Base-by-base conservation (phyloP, 2,329 filamentous ascomycete species). In the Ophiobolus disseminans region DNA sequence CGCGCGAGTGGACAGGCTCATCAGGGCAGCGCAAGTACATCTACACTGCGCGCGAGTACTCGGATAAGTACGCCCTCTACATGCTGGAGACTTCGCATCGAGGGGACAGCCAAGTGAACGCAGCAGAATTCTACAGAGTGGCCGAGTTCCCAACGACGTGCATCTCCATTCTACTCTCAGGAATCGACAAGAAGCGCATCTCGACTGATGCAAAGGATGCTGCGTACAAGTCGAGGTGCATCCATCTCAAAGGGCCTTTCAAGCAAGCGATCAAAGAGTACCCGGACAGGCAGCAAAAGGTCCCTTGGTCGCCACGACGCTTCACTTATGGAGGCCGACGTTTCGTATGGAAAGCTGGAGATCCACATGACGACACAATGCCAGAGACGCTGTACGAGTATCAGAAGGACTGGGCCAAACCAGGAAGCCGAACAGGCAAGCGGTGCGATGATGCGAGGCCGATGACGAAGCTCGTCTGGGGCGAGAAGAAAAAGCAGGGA, bases 351-450 rank as follows among this genome's bases (percentile, higher is more conserved):
- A 78, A 65, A 26, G 69, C 68, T 7, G 76, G 72, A 16, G 60
- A 73, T 17, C 74, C 77, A 2, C 66, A 81, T 61, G 78, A 82
- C 53, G 77, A 81, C 28, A 66, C 68, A 5, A 72, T 72, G 69
- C 68, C 68, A 5, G 69, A 72, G 57, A 70, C 68, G 4, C 57
- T 72, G 17, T 72, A 71, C 52, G 69, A 72, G 42, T 72, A 66
- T 40, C 59, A 60, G 21, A 60, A 57, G 22, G 68, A 72, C 36
- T 70, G 63, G 63, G 60, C 65, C 8, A 72, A 72, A 53, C 66
- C 69, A 16, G 68, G 68, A 7, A 70, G 66, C 53, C 49, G 69
- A 31, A 70, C 66, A 10, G 69, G 69, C 38, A 72, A 72, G 56
- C 57, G 65, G 22, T 62, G 65, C 32, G 69, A 72, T 32, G 68